Evolutionary conservation across 805 yeast species (phyloP), one percentile per base, ranked within the genome.

Genomic region (Candida gorgasii): DNA sequence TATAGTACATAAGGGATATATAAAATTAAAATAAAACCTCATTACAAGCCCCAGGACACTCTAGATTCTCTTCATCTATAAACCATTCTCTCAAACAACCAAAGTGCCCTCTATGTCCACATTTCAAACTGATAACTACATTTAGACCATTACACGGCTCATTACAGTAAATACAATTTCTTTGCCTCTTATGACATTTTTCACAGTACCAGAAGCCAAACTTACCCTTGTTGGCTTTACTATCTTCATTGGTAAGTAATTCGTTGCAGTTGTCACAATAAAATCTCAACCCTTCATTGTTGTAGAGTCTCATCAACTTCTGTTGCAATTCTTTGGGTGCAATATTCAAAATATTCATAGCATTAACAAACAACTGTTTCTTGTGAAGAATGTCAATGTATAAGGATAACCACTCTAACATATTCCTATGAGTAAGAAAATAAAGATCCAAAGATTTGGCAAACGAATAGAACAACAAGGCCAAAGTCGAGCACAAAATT

Each of bases 61-160:
- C 87, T 2, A 63, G 55, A 69, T 84, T 81, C 12, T 67, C 70
- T 28, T 78, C 82, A 1, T 75, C 80, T 15, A 82, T 58, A 54
- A 86, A 82, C 97, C 97, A 92, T 27, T 76, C 73, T 45, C 74
- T 72, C 54, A 89, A 67, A 67, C 98, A 92, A 2, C 81, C 82
- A 55, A 80, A 80, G 63, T 92, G 98, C 1, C 92, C 89, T 43
- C 81, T 72, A 61, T 92, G 98, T 0, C 97, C 97, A 67, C 98
- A 92, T 18, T 69, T 75, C 39, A 85, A 59, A 49, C 69, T 46
- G 70, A 65, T 47, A 67, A 75, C 71, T 12, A 86, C 76, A 12
- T 82, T 74, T 43, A 86, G 68, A 0, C 95, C 95, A 50, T 77
- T 79, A 53, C 90, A 71, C 0, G 95, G 88, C 55, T 78, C 84